Evolutionary conservation across 495 filamentous ascomycete genomes (phyloP).

Genomic region (Glonium stellatum): DNA sequence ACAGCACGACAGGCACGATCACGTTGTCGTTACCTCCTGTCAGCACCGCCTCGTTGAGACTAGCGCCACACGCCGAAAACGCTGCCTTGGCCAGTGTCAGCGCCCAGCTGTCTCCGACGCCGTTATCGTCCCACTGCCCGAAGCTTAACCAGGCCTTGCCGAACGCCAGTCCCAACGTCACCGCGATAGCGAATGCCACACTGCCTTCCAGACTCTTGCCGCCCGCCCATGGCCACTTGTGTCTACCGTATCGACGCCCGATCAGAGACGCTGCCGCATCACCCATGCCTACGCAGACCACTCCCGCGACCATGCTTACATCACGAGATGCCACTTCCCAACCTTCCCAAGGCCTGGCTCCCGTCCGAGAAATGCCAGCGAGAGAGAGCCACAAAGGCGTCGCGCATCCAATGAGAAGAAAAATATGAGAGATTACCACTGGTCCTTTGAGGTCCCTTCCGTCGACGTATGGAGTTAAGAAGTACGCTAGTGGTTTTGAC

Average conservation of each 20-base stretch:
- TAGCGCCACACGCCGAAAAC: conserved; percentile 70
- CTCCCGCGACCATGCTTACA: conserved; percentile 79
- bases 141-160: conserved; percentile 67
- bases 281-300: conserved; percentile 90
- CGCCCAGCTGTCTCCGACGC: conserved; percentile 26
- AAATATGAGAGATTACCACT: conserved; percentile 92
- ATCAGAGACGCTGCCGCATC: conserved; percentile 92
- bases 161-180: conserved; percentile 62
- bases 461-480: conserved; percentile 90
- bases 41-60: conserved; percentile 87
- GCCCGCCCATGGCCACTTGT: conserved; percentile 94
- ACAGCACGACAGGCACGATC: conserved; percentile 88
- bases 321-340: conserved; percentile 70
- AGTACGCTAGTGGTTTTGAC: conserved; percentile 70
- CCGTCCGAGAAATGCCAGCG: conserved; percentile 51
- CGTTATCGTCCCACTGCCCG: conserved; percentile 58
- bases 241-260: conserved; percentile 75
- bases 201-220: conserved; percentile 94
- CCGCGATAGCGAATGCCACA: conserved; percentile 73
- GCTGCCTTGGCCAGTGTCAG: conserved; percentile 48
- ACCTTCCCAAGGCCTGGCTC: conserved; percentile 47
- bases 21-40: conserved; percentile 99
- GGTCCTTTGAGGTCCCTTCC: conserved; percentile 87
- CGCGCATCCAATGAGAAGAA: conserved; percentile 91
- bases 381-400: conserved; percentile 90